A percentile compares a stretch with the other conserved stretches of the same genome.
Conservation (phyloP, 495 filamentous ascomycete species). For the Cladorrhinum samala region DNA sequence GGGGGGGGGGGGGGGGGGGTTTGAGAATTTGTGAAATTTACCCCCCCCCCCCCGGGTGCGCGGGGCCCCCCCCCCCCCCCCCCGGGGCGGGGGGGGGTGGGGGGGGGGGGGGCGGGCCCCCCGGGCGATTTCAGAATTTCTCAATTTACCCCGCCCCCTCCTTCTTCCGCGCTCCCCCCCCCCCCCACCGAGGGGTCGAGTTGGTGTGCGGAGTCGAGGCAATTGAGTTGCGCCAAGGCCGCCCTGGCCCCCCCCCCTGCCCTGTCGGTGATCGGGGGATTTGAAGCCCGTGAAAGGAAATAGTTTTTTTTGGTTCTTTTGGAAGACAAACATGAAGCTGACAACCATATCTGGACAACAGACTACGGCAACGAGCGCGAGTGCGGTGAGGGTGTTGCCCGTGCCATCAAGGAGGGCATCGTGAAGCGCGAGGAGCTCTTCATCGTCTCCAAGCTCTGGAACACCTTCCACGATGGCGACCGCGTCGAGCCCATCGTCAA, state of each 20-base stretch:
- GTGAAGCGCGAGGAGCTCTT: conserved; percentile 86
- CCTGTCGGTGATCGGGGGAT: conserved; percentile 13
- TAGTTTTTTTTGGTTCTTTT: no score
- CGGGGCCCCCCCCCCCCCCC: no score
- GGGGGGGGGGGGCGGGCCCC: no score
- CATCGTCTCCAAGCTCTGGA: conserved; percentile 91
- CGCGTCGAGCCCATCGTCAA: conserved; percentile 65
- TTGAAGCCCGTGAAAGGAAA: conserved; percentile 4
- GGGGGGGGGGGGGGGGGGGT: no score
- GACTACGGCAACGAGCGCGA: conserved; percentile 89
- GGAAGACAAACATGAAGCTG: conserved; percentile 1
- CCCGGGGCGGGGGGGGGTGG: no score
- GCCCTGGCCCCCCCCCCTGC: background rate
- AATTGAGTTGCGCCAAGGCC: background rate
- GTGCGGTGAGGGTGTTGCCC: conserved; percentile 75
- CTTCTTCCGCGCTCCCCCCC: conserved; percentile 21
- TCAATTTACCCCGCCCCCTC: conserved; percentile 25
- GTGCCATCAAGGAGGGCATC: conserved; percentile 78
- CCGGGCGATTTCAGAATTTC: no score
- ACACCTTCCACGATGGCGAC: conserved; percentile 73
- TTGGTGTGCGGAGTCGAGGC: background rate
- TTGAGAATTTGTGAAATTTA: no score
- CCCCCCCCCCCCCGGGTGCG: no score
- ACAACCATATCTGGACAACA: conserved; percentile 23
- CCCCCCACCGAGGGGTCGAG: conserved; percentile 22